Conservation (phyloP, 129 eudicot genomes). For the Flaveria ramosissima region DNA sequence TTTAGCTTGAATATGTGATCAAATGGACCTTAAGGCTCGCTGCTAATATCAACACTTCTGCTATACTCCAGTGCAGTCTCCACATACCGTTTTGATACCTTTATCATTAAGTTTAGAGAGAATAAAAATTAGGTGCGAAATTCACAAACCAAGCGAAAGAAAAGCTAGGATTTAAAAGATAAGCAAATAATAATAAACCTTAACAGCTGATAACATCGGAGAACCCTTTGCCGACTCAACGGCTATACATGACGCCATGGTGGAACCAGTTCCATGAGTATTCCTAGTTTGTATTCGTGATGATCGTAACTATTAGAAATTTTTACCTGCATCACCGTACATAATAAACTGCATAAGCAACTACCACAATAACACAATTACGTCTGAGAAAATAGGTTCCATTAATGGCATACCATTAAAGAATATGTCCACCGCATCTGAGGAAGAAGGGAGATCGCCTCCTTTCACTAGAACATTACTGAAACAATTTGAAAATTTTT, state of each 20-base stretch:
- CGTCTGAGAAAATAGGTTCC: neutral
- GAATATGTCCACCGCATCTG: slow-evolving; percentile 87
- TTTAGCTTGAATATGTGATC: slow-evolving; percentile 78
- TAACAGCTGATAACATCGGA: slow-evolving; percentile 75
- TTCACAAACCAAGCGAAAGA: neutral
- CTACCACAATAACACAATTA: neutral
- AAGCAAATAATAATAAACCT: slow-evolving; percentile 46
- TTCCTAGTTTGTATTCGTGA: slow-evolving; percentile 66
- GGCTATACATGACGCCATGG: slow-evolving; percentile 92
- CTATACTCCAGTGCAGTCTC: slow-evolving; percentile 77
- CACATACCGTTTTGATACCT: slow-evolving; percentile 80
- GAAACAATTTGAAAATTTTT: slow-evolving; percentile 24
- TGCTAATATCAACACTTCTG: slow-evolving; percentile 67
- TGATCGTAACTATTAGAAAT: slow-evolving; percentile 71
- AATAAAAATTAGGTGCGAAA: neutral
- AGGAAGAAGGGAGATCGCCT: slow-evolving; percentile 78
- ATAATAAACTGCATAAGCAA: slow-evolving; percentile 1
- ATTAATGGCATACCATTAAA: slow-evolving; percentile 59
- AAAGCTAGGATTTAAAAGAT: neutral
- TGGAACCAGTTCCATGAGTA: slow-evolving; percentile 96
- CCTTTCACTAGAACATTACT: slow-evolving; percentile 95
- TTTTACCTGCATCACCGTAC: slow-evolving; percentile 47
- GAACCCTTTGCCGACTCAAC: slow-evolving; percentile 95
- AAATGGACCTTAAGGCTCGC: slow-evolving; percentile 83
- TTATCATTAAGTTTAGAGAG: slow-evolving; percentile 21